phyloP scores from a whole-genome alignment of 768 basidiomycete species.

The Cantharellus anzutake region DNA sequence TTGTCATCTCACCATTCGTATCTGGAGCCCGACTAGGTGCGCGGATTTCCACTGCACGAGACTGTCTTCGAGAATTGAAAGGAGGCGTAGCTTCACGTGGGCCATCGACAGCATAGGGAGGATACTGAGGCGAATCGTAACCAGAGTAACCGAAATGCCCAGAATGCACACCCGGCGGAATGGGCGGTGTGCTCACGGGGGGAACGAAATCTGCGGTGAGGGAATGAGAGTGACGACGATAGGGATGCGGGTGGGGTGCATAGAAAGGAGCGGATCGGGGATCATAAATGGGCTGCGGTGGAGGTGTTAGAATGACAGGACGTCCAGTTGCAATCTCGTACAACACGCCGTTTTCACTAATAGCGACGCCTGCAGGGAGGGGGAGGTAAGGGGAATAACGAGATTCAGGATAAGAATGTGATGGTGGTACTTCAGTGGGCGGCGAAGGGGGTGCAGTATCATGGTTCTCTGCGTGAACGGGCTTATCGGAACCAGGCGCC shows the following conservation, averaged over 20 bases:
- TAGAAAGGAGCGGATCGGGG: slow-evolving; percentile 40
- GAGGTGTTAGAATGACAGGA: slow-evolving; percentile 44
- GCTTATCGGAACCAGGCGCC: no score
- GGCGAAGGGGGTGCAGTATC: no score
- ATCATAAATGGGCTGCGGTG: slow-evolving; percentile 12
- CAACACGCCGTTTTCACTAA: slow-evolving; percentile 59
- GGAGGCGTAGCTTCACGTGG: not conserved
- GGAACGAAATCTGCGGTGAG: not conserved
- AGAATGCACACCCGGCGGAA: not conserved
- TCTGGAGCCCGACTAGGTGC: not conserved
- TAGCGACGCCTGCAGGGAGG: slow-evolving; percentile 48
- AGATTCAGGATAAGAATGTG: slow-evolving; percentile 4
- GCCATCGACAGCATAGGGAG: not conserved
- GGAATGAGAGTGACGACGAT: slow-evolving; percentile 10
- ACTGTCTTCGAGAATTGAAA: not conserved
- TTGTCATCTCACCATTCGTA: not conserved
- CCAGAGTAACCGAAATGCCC: not conserved
- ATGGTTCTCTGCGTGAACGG: no score
- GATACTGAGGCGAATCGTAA: not conserved
- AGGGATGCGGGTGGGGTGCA: slow-evolving; percentile 24
- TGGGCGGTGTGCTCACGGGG: not conserved
- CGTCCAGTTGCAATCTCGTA: slow-evolving; percentile 71
- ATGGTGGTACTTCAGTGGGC: no score
- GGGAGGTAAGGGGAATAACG: slow-evolving; percentile 47
- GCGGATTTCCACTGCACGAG: not conserved